Percentiles rank a stretch among this genome's conserved stretches.
phyloP scores from a whole-genome alignment of 2,329 filamentous ascomycete species.

The Cyanodermella asteris region DNA sequence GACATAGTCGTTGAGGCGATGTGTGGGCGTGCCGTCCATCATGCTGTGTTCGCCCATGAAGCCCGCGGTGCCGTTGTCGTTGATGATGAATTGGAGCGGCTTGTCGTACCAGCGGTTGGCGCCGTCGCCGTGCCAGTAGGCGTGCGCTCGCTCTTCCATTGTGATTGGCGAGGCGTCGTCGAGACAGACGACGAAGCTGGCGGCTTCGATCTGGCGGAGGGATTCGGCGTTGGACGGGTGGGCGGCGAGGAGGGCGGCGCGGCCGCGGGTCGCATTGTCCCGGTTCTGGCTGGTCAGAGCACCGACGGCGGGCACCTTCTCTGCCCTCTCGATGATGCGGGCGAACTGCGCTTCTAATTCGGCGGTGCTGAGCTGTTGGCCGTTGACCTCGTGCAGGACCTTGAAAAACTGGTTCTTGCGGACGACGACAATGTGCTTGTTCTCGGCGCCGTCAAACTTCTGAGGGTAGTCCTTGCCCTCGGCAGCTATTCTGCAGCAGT shows the following conservation, averaged over 20 bases:
- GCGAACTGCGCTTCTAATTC: constrained; percentile 84
- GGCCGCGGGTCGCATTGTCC: constrained; percentile 75
- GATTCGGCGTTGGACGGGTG: constrained; percentile 56
- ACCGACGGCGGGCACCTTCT: constrained; percentile 54
- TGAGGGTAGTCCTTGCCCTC: constrained; percentile 61
- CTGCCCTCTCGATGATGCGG: constrained; percentile 57
- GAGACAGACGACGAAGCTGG: constrained; percentile 79
- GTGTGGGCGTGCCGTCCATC: constrained; percentile 98
- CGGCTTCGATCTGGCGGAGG: constrained; percentile 63
- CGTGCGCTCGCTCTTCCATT: constrained; percentile 79
- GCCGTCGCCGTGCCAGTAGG: constrained; percentile 97
- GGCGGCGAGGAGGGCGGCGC: constrained; percentile 52
- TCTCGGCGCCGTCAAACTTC: constrained; percentile 52
- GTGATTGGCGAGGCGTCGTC: constrained; percentile 84
- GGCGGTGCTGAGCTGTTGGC: constrained; percentile 64
- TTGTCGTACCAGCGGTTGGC: constrained; percentile 96
- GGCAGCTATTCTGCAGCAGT: constrained; percentile 65
- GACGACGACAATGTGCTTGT: constrained; percentile 75
- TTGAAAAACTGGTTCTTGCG: constrained; percentile 98
- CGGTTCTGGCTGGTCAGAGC: constrained; percentile 79
- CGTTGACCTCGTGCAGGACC: constrained; percentile 57
- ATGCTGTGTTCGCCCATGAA: constrained; percentile 99
- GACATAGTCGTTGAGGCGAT: constrained; percentile 86
- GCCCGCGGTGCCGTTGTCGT: constrained; percentile 90
- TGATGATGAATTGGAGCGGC: constrained; percentile 91